phyloP scores from a whole-genome alignment of 2,329 filamentous ascomycete species.

The Cryoendolithus antarcticus region DNA sequence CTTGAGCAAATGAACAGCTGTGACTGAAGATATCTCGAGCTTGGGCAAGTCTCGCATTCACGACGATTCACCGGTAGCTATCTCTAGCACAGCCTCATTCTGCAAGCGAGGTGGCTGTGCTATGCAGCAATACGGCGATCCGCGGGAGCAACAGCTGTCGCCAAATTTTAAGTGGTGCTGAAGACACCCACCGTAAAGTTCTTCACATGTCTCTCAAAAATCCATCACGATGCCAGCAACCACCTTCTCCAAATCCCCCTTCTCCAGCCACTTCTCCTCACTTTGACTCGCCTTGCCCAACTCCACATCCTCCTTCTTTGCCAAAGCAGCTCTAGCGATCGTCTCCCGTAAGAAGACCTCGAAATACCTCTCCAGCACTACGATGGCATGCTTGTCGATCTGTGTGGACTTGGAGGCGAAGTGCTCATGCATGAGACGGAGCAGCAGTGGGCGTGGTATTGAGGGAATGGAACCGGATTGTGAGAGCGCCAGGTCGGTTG shows the following conservation, averaged over 20 bases:
- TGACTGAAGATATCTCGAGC: too few relatives aligned
- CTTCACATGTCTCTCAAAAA: constrained; percentile 3
- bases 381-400: constrained; percentile 66
- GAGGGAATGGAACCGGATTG: constrained; percentile 21
- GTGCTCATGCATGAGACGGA: constrained; percentile 64
- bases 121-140: too few relatives aligned
- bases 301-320: constrained; percentile 40
- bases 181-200: too few relatives aligned
- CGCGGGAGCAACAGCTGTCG: too few relatives aligned
- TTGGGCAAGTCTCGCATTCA: too few relatives aligned
- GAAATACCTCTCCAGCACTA: constrained; percentile 69
- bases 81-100: too few relatives aligned
- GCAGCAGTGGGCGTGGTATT: constrained; percentile 64
- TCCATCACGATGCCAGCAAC: constrained; percentile 77
- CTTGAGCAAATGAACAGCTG: too few relatives aligned
- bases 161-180: too few relatives aligned
- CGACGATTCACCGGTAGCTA: too few relatives aligned
- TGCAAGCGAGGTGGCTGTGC: too few relatives aligned
- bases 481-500: constrained; percentile 5
- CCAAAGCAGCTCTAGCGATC: constrained; percentile 63
- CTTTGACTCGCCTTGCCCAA: constrained; percentile 19
- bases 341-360: constrained; percentile 86
- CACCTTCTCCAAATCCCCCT: constrained; percentile 82
- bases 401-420: constrained; percentile 60
- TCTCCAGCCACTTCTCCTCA: constrained; percentile 40